Evolutionary conservation across 768 basidiomycete species (phyloP).

Genomic region (Clitopilus passeckerianus): DNA sequence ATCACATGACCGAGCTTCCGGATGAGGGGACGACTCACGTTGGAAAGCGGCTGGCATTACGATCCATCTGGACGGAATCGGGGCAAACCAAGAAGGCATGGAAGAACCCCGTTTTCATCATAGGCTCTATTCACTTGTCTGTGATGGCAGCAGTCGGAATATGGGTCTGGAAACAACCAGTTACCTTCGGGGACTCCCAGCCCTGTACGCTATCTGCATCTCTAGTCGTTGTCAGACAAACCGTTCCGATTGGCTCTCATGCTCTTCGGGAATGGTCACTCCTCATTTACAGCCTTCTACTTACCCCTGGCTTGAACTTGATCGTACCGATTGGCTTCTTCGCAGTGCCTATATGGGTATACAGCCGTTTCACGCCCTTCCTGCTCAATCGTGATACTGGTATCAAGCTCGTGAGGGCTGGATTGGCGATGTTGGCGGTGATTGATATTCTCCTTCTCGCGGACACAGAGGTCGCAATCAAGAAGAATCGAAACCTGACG

Average conservation of each 20-base stretch:
- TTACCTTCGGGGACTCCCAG: constrained; percentile 5
- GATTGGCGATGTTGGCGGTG: background rate
- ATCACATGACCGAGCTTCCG: background rate
- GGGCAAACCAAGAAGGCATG: background rate
- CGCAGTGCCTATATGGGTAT: background rate
- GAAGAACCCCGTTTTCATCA: constrained; percentile 1
- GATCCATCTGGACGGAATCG: background rate
- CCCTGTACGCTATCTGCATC: constrained; percentile 1
- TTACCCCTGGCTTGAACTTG: background rate
- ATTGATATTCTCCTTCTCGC: background rate
- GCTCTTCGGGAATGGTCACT: background rate
- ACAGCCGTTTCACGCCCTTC: background rate
- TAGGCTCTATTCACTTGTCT: constrained; percentile 15
- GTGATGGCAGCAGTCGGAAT: constrained; percentile 14
- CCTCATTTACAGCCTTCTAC: background rate
- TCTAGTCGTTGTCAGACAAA: background rate
- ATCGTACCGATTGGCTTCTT: background rate
- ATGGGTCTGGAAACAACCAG: constrained; percentile 14
- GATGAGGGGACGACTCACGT: background rate
- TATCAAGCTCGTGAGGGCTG: background rate
- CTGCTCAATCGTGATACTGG: background rate
- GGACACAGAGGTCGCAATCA: background rate
- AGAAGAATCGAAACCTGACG: background rate
- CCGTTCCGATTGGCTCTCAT: background rate
- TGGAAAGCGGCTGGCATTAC: constrained; percentile 21